Conservation (phyloP, 352 stramenopile genomes). For the Pythium dissimile region DNA sequence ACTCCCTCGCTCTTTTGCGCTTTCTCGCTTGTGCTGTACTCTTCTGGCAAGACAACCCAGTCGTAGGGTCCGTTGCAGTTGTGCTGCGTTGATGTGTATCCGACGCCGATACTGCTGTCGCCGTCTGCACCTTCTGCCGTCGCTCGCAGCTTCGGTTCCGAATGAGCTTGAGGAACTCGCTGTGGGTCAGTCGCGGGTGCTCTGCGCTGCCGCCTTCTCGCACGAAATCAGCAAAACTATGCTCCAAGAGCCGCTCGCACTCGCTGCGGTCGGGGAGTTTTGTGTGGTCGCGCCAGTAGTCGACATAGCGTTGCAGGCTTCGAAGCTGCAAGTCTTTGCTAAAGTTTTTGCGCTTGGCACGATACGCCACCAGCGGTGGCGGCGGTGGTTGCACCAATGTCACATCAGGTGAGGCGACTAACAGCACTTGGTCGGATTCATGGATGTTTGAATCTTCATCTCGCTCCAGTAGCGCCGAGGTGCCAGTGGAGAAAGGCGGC, state of each 20-base stretch:
- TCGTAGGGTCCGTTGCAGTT: too few species aligned
- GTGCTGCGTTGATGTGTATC: too few species aligned
- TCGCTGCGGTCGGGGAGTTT: conserved; percentile 43
- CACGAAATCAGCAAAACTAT: conserved; percentile 53
- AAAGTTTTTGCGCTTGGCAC: conserved; percentile 66
- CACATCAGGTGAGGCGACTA: too few species aligned
- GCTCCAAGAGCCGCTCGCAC: conserved; percentile 46
- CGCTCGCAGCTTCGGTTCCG: conserved; percentile 63
- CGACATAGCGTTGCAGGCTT: conserved; percentile 54
- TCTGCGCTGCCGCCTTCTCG: conserved; percentile 41
- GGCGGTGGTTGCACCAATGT: not conserved
- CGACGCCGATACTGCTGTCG: too few species aligned
- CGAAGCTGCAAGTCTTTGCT: conserved; percentile 65
- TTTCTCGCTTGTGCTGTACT: too few species aligned
- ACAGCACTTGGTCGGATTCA: too few species aligned
- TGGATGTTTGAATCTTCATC: too few species aligned
- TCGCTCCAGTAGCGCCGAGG: not conserved
- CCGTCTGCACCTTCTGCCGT: too few species aligned
- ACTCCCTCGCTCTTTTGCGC: conserved; percentile 45
- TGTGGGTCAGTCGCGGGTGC: conserved; percentile 43
- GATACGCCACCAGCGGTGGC: not conserved
- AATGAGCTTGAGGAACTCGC: conserved; percentile 70
- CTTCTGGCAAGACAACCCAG: too few species aligned
- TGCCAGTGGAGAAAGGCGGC: conserved; percentile 20
- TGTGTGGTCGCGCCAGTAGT: conserved; percentile 29